Base-by-base conservation (phyloP, 2,329 filamentous ascomycete species). In the Nemania sp. region DNA sequence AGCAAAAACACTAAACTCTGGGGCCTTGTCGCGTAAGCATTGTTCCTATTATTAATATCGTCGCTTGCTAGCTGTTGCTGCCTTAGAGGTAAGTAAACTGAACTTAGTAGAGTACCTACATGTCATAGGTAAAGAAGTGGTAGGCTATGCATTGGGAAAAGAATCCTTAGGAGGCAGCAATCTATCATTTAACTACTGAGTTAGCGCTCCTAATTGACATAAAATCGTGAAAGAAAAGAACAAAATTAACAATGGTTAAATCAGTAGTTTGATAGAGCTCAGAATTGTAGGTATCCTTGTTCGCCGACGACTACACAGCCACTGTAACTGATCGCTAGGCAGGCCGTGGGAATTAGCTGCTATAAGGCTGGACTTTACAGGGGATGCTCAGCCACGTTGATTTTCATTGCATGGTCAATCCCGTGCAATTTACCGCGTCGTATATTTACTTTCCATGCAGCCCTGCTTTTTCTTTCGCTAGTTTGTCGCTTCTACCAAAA, bases 311-410 rank as follows among this genome's bases (percentile, higher is more conserved):
- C 18, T 4, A 17, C 42, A 45, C 25, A 20, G 42, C 42, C 39
- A 42, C 15, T n/a, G n/a, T 17, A 42, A 2, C 15, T 37, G 34
- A 12, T 2, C 2, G 17, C 37, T 40, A 18, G 40, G 15, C n/a
- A 17, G 17, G 5, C 32, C 21, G 2, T 12, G n/a, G n/a, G 6
- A 17, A 17, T 17, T 37, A 20, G 17, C 5, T 54, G 48, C 15
- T 46, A 13, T 68, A 68, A 67, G 68, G 66, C 67, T 68, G 65
- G 66, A 63, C 48, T 35, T 63, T 66, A 60, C 64, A 69, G 65
- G 66, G 60, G 25, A 57, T 50, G 37, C 57, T 60, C 48, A 66
- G 61, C 66, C 68, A 70, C 66, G n/a, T 57, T 65, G 66, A 68
- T 62, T 58, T 64, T 64, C 64, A 29, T 66, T 67, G 66, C 67